Conservation (phyloP, 768 basidiomycete genomes). For the Pisolithus sp. region DNA sequence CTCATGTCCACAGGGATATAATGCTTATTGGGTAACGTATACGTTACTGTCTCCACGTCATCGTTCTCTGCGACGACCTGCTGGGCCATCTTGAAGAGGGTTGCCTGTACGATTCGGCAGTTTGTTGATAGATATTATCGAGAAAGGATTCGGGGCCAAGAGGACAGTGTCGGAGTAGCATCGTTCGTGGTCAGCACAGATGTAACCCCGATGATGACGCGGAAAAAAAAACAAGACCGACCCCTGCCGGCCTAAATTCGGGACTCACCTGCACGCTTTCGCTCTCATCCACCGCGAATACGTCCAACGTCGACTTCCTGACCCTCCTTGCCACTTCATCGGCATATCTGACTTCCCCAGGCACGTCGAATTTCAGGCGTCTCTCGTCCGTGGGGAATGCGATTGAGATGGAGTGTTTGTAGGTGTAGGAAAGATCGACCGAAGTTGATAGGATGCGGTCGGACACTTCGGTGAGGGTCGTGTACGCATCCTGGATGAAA, state of each 20-base stretch:
- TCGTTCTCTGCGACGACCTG: conserved; percentile 62
- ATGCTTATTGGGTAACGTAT: conserved; percentile 88
- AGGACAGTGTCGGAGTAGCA: not conserved
- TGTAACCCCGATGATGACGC: too few relatives aligned
- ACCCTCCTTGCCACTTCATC: conserved; percentile 46
- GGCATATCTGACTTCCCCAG: conserved; percentile 40
- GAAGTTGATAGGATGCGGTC: conserved; percentile 91
- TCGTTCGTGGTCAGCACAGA: not conserved
- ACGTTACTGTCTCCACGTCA: conserved; percentile 54
- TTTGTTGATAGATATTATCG: not conserved
- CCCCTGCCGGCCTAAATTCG: not conserved
- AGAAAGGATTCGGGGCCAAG: not conserved
- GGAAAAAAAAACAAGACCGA: not conserved
- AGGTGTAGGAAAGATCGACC: conserved; percentile 69
- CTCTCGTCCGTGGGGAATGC: conserved; percentile 43
- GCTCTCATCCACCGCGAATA: conserved; percentile 84
- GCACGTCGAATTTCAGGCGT: conserved; percentile 44
- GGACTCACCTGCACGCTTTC: conserved; percentile 80
- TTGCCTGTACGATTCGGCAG: conserved; percentile 51
- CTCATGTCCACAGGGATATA: conserved; percentile 85
- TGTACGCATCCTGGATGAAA: conserved; percentile 81
- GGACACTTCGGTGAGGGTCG: conserved; percentile 76
- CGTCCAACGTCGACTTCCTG: conserved; percentile 61
- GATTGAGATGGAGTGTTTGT: conserved; percentile 40
- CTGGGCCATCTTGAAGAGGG: conserved; percentile 84